A percentile compares a stretch with the other conserved stretches of the same genome.
These are phyloP conservation scores for Penicillium frequentans DNA, from an alignment of 2,329 filamentous ascomycete species.

Conservation along the genomic window DNA sequence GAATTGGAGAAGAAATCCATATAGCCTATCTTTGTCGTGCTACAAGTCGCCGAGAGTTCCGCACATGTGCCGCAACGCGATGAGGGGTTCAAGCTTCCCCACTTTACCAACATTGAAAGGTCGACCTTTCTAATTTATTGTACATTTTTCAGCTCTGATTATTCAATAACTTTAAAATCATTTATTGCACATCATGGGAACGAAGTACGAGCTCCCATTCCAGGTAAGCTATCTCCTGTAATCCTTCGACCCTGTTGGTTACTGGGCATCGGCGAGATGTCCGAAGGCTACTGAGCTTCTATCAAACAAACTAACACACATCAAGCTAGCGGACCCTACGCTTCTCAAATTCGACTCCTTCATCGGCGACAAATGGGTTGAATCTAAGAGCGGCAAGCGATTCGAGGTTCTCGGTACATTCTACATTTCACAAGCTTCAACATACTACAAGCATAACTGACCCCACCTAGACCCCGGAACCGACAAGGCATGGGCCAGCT, in stretches of 20 bases:
- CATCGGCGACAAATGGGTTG: conserved; percentile 50
- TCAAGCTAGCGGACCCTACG: conserved; percentile 48
- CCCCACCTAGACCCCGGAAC: conserved; percentile 50
- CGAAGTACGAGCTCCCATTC: conserved; percentile 39
- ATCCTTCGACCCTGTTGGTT: background rate
- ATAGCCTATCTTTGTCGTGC: background rate
- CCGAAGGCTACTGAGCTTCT: conserved; percentile 6
- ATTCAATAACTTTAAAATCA: background rate
- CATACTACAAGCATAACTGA: background rate
- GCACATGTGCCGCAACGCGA: background rate
- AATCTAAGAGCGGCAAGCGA: conserved; percentile 47
- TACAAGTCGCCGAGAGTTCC: background rate
- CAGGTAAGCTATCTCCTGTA: conserved; percentile 26
- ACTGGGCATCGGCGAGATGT: conserved; percentile 16
- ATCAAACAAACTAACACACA: conserved; percentile 15
- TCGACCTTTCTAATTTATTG: background rate
- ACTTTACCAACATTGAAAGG: background rate
- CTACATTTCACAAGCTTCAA: background rate
- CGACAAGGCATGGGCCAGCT: conserved; percentile 52
- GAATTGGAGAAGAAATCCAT: background rate
- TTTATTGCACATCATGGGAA: conserved; percentile 25
- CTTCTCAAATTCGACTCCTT: conserved; percentile 54
- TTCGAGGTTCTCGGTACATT: conserved; percentile 52
- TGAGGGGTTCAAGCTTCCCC: background rate
- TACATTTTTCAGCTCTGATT: background rate